Conservation (phyloP, 441 rosid species). For the Erodium moschatum region DNA sequence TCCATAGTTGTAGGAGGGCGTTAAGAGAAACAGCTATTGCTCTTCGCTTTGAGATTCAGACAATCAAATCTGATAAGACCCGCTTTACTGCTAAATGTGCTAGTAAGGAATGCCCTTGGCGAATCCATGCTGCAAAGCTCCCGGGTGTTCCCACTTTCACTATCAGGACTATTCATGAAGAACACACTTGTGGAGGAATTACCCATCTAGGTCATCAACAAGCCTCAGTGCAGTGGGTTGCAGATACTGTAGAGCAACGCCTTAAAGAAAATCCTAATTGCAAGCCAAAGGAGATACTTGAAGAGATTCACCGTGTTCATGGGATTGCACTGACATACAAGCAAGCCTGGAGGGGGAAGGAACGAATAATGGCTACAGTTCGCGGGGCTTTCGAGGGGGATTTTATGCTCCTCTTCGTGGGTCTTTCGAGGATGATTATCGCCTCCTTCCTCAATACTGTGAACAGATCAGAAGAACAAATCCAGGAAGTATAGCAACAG, state of each 20-base stretch:
- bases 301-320: slow-evolving; percentile 86
- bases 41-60: slow-evolving; percentile 92
- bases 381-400: slow-evolving; percentile 78
- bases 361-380: slow-evolving; percentile 93
- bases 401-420: too few species aligned
- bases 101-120: slow-evolving; percentile 86
- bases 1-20: slow-evolving; percentile 87
- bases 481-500: slow-evolving; percentile 82
- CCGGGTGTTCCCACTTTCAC: slow-evolving; percentile 86
- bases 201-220: slow-evolving; percentile 68
- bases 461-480: slow-evolving; percentile 80
- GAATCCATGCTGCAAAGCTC: slow-evolving; percentile 37
- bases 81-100: slow-evolving; percentile 94
- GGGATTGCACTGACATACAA: slow-evolving; percentile 89
- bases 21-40: slow-evolving; percentile 88
- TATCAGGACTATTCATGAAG: slow-evolving; percentile 76
- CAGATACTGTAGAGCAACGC: slow-evolving; percentile 79
- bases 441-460: slow-evolving; percentile 82
- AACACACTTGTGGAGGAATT: slow-evolving; percentile 82
- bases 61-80: slow-evolving; percentile 87
- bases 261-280: slow-evolving; percentile 82
- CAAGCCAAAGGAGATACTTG: slow-evolving; percentile 91
- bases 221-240: slow-evolving; percentile 89
- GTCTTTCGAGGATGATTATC: slow-evolving; percentile 92
- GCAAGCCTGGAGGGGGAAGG: slow-evolving; percentile 99